Evolutionary conservation across 768 basidiomycete species (phyloP), one percentile per base, ranked within the genome.

Genomic region (Steccherinum ochraceum): DNA sequence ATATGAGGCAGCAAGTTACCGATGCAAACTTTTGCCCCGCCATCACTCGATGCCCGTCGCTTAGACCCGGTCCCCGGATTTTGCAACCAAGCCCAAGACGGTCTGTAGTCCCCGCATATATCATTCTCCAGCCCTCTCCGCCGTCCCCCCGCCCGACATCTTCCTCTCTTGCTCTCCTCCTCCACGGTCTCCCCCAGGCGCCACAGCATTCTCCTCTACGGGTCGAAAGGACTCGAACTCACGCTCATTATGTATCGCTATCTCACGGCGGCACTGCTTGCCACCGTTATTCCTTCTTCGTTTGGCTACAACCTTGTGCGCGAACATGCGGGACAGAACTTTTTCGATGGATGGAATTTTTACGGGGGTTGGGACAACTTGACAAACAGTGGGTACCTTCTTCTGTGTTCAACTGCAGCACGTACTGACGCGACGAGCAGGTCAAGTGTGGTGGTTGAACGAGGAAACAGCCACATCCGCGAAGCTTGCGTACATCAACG

Each of bases 361-460:
- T 74, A 67, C 48, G 72, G 71, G 1, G 59, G 43, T 27, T 72
- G 66, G 65, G 71, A 72, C 51, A 69, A 70, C 52, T 58, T 71
- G 19, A 71, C 69, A 5, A 61, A 65, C n/a, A 67, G 69, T 72
- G 46, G 45, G 65, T 55, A 12, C n/a, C 19, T 18, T 16, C 16
- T 18, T 12, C 18, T 42, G 2, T 30, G 24, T 1, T 19, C 5
- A 16, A 21, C 2, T 24, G 12, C 21, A 27, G 40, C 10, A 27
- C 16, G 13, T 5, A 4, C 4, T 35, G 27, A 10, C n/a, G 21
- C 25, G 26, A 11, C 24, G 40, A 25, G 0, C 55, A 83, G 86
- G 85, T 35, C 80, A 86, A 57, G 82, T 80, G 16, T 78, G 77
- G 40, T 88, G 76, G 71, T 69, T 82, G 16, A 73, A 75, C 56